Conservation (phyloP, 2,329 filamentous ascomycete species). For the Colletotrichum nymphaeae region DNA sequence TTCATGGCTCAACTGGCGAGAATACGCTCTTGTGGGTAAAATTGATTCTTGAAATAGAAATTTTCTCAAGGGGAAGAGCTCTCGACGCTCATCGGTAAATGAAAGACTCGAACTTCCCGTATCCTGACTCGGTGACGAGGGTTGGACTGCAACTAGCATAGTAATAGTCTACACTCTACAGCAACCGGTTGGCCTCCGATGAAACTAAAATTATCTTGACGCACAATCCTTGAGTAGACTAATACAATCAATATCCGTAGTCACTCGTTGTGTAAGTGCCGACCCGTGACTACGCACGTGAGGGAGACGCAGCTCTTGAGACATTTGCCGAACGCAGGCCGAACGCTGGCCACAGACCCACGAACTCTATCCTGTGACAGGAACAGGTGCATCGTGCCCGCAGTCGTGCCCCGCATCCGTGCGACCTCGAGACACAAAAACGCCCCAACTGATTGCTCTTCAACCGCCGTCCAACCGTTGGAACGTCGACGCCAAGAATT, state of each 20-base stretch:
- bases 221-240: neutral
- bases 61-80: too few relatives aligned
- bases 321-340: neutral
- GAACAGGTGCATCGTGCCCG: slow-evolving; percentile 16
- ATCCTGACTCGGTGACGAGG: too few relatives aligned
- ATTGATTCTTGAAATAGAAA: too few relatives aligned
- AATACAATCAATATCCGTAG: neutral
- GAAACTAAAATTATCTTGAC: neutral
- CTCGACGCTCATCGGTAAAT: too few relatives aligned
- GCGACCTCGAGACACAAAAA: neutral
- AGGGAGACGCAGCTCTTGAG: neutral
- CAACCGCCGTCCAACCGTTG: neutral
- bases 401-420: slow-evolving; percentile 17
- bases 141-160: too few relatives aligned
- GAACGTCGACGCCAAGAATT: neutral
- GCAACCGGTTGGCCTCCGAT: too few relatives aligned
- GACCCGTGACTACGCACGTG: neutral
- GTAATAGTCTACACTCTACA: too few relatives aligned
- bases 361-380: slow-evolving; percentile 1
- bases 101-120: too few relatives aligned
- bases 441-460: neutral
- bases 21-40: too few relatives aligned
- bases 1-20: too few relatives aligned
- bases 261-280: neutral
- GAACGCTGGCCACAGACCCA: neutral